Percentiles rank a stretch among this genome's conserved stretches.
phyloP scores from a whole-genome alignment of 225 moss, liverwort and hornwort genomes.

The Physcomitrium patens region DNA sequence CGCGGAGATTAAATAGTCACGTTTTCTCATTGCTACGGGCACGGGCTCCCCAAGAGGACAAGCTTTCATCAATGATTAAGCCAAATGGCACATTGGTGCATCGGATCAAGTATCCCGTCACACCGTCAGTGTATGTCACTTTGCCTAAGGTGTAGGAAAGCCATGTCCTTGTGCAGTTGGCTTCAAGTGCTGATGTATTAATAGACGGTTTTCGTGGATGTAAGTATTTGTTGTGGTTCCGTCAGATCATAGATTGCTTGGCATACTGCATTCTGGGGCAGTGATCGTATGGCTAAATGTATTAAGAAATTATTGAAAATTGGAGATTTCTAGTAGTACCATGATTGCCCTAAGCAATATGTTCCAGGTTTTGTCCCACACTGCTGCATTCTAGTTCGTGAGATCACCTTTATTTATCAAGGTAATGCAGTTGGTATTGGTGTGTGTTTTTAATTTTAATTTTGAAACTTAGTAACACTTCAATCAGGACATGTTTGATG shows the following conservation, averaged over 20 bases:
- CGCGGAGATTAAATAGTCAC: slow-evolving; percentile 73
- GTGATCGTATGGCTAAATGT: too few relatives aligned
- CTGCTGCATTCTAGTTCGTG: too few relatives aligned
- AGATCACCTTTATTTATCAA: too few relatives aligned
- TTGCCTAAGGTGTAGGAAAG: slow-evolving; percentile 37
- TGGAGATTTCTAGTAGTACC: too few relatives aligned
- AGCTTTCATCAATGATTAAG: slow-evolving; percentile 72
- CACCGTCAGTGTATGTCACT: slow-evolving; percentile 52
- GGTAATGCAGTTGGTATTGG: too few relatives aligned
- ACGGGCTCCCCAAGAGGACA: slow-evolving; percentile 78
- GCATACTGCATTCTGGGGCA: background rate
- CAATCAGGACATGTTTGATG: too few relatives aligned
- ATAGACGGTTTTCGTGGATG: slow-evolving; percentile 31
- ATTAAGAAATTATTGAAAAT: too few relatives aligned
- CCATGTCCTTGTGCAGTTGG: slow-evolving; percentile 3
- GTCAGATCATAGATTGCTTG: slow-evolving; percentile 22
- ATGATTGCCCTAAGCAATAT: too few relatives aligned
- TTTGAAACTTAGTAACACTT: too few relatives aligned
- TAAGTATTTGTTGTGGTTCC: slow-evolving; percentile 32
- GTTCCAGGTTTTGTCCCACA: too few relatives aligned
- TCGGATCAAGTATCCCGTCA: slow-evolving; percentile 72
- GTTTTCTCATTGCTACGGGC: slow-evolving; percentile 77
- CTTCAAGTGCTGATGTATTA: slow-evolving; percentile 30
- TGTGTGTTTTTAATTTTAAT: too few relatives aligned
- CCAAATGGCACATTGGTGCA: slow-evolving; percentile 73